Conservation (phyloP, 805 yeast species). For the Pachysolen tannophilus region DNA sequence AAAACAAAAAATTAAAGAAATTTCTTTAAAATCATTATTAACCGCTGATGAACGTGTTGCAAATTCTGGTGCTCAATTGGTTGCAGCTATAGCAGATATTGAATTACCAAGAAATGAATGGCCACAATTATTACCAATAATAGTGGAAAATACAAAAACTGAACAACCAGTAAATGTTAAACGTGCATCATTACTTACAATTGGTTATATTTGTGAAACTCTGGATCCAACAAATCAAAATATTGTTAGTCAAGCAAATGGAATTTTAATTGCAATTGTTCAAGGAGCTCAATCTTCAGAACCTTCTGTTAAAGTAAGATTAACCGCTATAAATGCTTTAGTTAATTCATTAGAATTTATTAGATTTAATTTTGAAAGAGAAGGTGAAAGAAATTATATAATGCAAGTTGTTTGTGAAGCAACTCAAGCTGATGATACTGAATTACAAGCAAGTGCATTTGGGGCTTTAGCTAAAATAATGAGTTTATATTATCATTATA, state of each 20-base stretch:
- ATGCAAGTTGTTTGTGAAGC: constrained; percentile 99
- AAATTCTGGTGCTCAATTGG: constrained; percentile 83
- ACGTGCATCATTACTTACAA: constrained; percentile 78
- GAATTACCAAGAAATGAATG: constrained; percentile 85
- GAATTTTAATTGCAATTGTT: constrained; percentile 89
- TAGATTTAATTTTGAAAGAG: constrained; percentile 79
- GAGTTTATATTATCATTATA: constrained; percentile 79
- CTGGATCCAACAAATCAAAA: constrained; percentile 79
- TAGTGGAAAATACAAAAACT: constrained; percentile 79
- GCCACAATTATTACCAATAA: constrained; percentile 76
- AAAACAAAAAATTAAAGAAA: constrained; percentile 58
- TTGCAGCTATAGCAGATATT: constrained; percentile 94
- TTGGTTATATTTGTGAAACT: constrained; percentile 94
- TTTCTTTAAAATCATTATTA: constrained; percentile 54
- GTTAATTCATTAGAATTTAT: constrained; percentile 88
- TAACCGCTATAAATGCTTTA: constrained; percentile 87
- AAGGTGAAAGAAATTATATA: constrained; percentile 91
- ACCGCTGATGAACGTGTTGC: constrained; percentile 73
- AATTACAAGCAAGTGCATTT: constrained; percentile 88
- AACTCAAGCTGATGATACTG: constrained; percentile 79
- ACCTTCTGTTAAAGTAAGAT: constrained; percentile 64
- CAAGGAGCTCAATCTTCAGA: constrained; percentile 91
- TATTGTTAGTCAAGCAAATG: constrained; percentile 78
- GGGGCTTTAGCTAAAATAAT: constrained; percentile 92
- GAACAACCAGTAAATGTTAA: constrained; percentile 75